phyloP scores from a whole-genome alignment of 345 rosid species.

The Syzygium jambos region DNA sequence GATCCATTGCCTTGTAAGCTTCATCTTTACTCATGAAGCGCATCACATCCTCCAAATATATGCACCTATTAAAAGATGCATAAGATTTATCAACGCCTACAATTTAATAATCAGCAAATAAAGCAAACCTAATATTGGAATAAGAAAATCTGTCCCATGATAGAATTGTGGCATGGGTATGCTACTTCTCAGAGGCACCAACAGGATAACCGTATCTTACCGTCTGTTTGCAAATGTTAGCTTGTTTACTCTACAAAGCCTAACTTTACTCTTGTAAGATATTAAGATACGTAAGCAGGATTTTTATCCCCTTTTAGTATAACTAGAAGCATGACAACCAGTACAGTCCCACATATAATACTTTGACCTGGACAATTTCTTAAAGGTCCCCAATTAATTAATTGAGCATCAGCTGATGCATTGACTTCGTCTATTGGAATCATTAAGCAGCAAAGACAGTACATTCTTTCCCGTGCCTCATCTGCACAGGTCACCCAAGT shows the following conservation, averaged over 20 bases:
- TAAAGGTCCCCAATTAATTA: neutral
- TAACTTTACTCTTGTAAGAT: neutral
- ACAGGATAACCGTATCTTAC: neutral
- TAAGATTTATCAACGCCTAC: conserved; percentile 2
- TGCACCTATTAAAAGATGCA: neutral
- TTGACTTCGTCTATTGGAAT: neutral
- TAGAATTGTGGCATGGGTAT: neutral
- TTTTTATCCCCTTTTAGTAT: neutral
- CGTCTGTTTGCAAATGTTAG: neutral
- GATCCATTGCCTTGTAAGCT: conserved; percentile 23
- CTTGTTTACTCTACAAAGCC: neutral
- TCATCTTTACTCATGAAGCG: conserved; percentile 33
- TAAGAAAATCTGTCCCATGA: neutral
- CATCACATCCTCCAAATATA: conserved; percentile 29
- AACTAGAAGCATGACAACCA: neutral
- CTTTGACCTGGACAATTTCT: neutral
- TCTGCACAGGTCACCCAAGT: neutral
- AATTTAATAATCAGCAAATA: neutral
- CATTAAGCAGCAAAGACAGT: neutral
- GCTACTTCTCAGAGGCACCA: neutral
- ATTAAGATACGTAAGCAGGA: neutral
- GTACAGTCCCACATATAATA: neutral
- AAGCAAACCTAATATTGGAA: neutral
- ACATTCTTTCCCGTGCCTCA: neutral
- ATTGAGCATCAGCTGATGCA: neutral